Evolutionary conservation across 768 basidiomycete genomes (phyloP).

Genomic region (Pleurotus platypus): DNA sequence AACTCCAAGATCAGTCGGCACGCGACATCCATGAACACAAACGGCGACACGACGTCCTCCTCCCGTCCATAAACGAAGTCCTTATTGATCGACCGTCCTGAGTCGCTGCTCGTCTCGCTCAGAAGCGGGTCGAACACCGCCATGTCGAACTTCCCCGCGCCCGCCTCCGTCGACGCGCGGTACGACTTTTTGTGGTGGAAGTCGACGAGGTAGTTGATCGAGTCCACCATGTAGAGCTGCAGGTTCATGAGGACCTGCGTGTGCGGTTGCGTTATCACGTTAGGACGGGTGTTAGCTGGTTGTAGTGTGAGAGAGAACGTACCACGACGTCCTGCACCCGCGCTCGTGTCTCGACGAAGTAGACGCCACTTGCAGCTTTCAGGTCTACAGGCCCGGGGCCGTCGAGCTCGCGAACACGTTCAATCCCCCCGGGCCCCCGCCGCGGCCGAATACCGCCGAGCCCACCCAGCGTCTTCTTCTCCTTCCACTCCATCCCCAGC

Average conservation of each 20-base stretch:
- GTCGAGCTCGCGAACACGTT: slow-evolving; percentile 60
- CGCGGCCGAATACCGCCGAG: slow-evolving; percentile 50
- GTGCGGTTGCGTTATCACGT: too few relatives aligned
- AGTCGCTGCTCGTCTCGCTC: slow-evolving; percentile 54
- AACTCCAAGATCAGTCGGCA: slow-evolving; percentile 92
- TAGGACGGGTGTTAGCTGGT: too few relatives aligned
- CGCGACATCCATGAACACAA: slow-evolving; percentile 95
- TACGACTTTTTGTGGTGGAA: slow-evolving; percentile 98
- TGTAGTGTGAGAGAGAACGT: slow-evolving; percentile 22
- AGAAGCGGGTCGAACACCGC: slow-evolving; percentile 41
- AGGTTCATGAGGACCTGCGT: slow-evolving; percentile 91
- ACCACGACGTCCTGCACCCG: slow-evolving; percentile 91
- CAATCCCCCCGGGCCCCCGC: slow-evolving; percentile 36
- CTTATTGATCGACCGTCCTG: slow-evolving; percentile 52
- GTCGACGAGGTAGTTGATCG: slow-evolving; percentile 94
- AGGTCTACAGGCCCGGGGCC: slow-evolving; percentile 60
- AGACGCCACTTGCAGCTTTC: slow-evolving; percentile 72
- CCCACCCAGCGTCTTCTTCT: slow-evolving; percentile 77
- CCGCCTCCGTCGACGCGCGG: slow-evolving; percentile 63
- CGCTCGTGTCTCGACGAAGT: slow-evolving; percentile 92
- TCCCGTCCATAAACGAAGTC: slow-evolving; percentile 39
- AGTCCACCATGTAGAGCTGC: slow-evolving; percentile 95
- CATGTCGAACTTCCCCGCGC: slow-evolving; percentile 72
- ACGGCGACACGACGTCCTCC: slow-evolving; percentile 78
- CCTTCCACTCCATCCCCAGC: slow-evolving; percentile 97